phyloP scores from a whole-genome alignment of 2,329 filamentous ascomycete genomes.

The Byssothecium circinans region DNA sequence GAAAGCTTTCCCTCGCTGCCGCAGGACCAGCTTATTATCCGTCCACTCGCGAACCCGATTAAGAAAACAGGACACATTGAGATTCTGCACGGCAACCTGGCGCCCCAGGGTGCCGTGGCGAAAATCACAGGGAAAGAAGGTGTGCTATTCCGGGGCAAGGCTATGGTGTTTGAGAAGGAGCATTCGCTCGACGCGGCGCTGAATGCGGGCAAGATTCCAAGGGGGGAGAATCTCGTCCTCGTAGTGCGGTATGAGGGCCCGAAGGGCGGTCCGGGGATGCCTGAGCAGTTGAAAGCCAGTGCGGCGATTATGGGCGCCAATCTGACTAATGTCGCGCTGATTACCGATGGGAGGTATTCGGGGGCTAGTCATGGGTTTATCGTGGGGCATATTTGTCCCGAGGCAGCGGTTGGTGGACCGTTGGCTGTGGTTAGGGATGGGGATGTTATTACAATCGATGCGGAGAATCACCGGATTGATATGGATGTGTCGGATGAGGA shows the following conservation, averaged over 20 bases:
- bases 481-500: conserved; percentile 68
- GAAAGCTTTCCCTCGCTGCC: conserved; percentile 65
- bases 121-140: conserved; percentile 81
- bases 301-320: conserved; percentile 75
- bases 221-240: conserved; percentile 75
- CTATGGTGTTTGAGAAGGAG: conserved; percentile 70
- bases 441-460: conserved; percentile 79
- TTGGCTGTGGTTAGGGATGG: conserved; percentile 82
- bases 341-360: conserved; percentile 76
- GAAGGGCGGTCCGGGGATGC: conserved; percentile 74
- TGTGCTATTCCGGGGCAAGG: conserved; percentile 66
- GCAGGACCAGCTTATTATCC: conserved; percentile 69
- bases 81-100: conserved; percentile 69
- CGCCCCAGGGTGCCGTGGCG: conserved; percentile 70
- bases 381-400: conserved; percentile 84
- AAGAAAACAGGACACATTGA: conserved; percentile 73
- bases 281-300: conserved; percentile 72
- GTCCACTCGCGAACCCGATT: conserved; percentile 68
- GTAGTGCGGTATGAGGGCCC: conserved; percentile 75
- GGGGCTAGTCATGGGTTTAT: conserved; percentile 85
- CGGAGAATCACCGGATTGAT: conserved; percentile 69
- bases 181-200: conserved; percentile 69
- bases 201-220: conserved; percentile 68
- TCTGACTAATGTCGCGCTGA: conserved; percentile 70
- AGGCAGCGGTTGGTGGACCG: conserved; percentile 82